Evolutionary conservation across 2,329 filamentous ascomycete genomes (phyloP).

Genomic region (Trichoderma simmonsii): DNA sequence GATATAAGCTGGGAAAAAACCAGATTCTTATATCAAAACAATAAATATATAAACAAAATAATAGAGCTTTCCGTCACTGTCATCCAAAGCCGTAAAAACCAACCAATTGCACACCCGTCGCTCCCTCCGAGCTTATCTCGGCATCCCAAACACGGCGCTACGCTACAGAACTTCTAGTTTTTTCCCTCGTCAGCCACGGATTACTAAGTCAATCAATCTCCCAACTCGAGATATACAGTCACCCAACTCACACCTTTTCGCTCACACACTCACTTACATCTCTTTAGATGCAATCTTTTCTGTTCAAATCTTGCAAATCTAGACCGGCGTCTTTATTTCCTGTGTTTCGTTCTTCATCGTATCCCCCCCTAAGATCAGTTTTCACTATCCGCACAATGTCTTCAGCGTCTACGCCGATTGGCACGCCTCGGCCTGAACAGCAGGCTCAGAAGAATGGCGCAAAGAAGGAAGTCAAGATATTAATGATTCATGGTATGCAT

Average conservation of each 20-base stretch:
- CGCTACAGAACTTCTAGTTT: neutral
- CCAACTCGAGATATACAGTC: neutral
- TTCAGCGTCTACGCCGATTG: conserved; percentile 21
- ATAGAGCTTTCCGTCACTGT: too few species aligned
- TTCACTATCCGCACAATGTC: conserved; percentile 29
- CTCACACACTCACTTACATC: neutral
- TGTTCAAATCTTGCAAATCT: neutral
- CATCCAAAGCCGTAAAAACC: neutral
- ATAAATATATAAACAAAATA: too few species aligned
- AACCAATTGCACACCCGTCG: neutral
- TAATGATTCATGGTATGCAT: conserved; percentile 69
- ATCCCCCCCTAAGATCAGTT: neutral
- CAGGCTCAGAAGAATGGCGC: conserved; percentile 33
- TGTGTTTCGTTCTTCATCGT: conserved; percentile 23
- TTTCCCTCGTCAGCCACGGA: neutral
- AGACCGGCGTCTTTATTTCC: neutral
- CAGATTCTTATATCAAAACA: too few species aligned
- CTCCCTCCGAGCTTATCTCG: neutral
- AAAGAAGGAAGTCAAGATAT: conserved; percentile 60
- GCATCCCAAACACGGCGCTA: neutral
- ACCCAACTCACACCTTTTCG: neutral
- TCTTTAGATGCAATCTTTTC: neutral
- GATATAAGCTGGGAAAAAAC: too few species aligned
- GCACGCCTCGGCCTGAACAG: conserved; percentile 24
- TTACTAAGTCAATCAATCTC: conserved; percentile 2